Evolutionary conservation across 2,329 filamentous ascomycete species (phyloP).

Genomic region (Diplodia scrobiculata): DNA sequence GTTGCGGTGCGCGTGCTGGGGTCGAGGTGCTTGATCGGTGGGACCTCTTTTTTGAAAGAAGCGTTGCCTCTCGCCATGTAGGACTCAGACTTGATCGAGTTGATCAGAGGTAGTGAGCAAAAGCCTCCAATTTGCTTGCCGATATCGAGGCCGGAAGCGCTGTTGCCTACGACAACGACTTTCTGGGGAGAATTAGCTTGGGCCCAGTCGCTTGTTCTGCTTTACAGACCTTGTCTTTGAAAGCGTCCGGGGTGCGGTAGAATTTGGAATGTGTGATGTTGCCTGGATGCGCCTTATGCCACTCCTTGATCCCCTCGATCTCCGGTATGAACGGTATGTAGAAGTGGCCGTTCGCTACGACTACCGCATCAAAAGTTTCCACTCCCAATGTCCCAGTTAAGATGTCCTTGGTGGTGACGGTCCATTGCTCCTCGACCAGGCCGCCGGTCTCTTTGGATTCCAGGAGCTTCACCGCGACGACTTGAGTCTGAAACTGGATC

Average conservation of each 20-base stretch:
- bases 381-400: slow-evolving; percentile 46
- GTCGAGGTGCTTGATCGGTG: slow-evolving; percentile 58
- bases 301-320: slow-evolving; percentile 47
- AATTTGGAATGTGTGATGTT: slow-evolving; percentile 66
- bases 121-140: slow-evolving; percentile 69
- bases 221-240: slow-evolving; percentile 51
- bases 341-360: slow-evolving; percentile 55
- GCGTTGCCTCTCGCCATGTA: slow-evolving; percentile 46
- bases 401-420: slow-evolving; percentile 58
- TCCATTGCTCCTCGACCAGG: slow-evolving; percentile 55
- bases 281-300: slow-evolving; percentile 45
- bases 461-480: slow-evolving; percentile 58
- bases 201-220: no score
- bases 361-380: slow-evolving; percentile 58
- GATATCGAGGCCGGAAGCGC: slow-evolving; percentile 82
- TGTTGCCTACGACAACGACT: slow-evolving; percentile 81
- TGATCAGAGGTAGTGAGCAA: slow-evolving; percentile 63
- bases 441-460: slow-evolving; percentile 32
- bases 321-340: slow-evolving; percentile 51
- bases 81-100: slow-evolving; percentile 61
- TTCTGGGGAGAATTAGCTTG: slow-evolving; percentile 52
- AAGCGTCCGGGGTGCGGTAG: slow-evolving; percentile 69
- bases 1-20: slow-evolving; percentile 62
- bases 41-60: slow-evolving; percentile 58
- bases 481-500: slow-evolving; percentile 70